A percentile compares a stretch with the other conserved stretches of the same genome.
Evolutionary conservation across 2,329 filamentous ascomycete genomes (phyloP).

Genomic region (Fusarium heterosporum): DNA sequence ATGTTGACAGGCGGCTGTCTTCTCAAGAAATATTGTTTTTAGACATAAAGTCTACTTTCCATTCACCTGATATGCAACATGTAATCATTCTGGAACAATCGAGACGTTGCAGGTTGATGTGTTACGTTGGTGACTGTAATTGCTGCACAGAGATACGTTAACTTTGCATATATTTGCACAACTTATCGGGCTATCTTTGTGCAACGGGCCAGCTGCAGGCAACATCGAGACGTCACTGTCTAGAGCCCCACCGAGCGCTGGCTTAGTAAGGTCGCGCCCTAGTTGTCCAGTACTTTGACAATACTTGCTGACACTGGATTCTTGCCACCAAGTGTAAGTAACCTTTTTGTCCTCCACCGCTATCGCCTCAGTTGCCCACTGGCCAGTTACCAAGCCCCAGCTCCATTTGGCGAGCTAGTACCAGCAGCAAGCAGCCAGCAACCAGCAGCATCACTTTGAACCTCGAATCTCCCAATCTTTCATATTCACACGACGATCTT

Average conservation of each 20-base stretch:
- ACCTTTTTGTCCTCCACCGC: slow-evolving; percentile 25
- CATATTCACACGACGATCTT: slow-evolving; percentile 2
- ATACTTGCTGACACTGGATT: slow-evolving; percentile 39
- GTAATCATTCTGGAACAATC: neutral
- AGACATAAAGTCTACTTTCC: neutral
- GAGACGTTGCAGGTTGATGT: neutral
- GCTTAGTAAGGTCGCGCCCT: slow-evolving; percentile 34
- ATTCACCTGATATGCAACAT: neutral
- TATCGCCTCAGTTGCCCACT: slow-evolving; percentile 35
- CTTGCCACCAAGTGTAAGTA: slow-evolving; percentile 30
- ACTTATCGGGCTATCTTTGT: slow-evolving; percentile 12
- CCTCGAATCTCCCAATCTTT: slow-evolving; percentile 20
- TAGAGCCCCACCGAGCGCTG: slow-evolving; percentile 35
- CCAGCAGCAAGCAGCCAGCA: slow-evolving; percentile 31
- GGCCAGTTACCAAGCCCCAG: slow-evolving; percentile 40
- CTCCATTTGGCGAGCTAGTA: slow-evolving; percentile 40
- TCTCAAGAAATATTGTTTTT: neutral
- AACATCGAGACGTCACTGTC: slow-evolving; percentile 54
- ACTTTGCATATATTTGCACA: slow-evolving; percentile 19
- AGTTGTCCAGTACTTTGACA: slow-evolving; percentile 14
- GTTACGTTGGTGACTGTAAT: neutral
- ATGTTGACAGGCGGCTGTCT: neutral
- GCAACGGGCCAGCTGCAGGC: slow-evolving; percentile 43
- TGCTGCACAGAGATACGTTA: neutral
- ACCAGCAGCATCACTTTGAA: slow-evolving; percentile 36